Evolutionary conservation across 1,139 yeast species (phyloP).

Genomic region (Geotrichum bryndzae): DNA sequence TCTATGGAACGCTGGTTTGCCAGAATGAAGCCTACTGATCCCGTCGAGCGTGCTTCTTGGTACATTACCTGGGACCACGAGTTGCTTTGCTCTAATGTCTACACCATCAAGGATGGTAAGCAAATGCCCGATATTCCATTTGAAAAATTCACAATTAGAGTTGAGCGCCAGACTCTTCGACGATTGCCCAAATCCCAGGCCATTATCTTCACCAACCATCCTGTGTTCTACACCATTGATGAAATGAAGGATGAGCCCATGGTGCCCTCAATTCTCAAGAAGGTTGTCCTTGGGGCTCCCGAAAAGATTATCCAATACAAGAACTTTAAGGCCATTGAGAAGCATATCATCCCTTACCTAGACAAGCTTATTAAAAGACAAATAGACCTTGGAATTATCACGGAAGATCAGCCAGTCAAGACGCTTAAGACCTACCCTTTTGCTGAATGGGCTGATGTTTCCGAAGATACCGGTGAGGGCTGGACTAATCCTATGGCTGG

Average conservation of each 20-base stretch:
- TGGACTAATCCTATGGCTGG: constrained; percentile 26
- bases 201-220: constrained; percentile 59
- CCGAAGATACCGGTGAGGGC: constrained; percentile 22
- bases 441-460: constrained; percentile 37
- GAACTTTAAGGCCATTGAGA: constrained; percentile 51
- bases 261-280: constrained; percentile 59
- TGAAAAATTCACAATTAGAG: constrained; percentile 50
- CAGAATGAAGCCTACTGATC: constrained; percentile 50
- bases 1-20: constrained; percentile 75
- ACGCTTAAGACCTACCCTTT: constrained; percentile 63
- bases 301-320: constrained; percentile 59
- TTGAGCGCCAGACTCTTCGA: constrained; percentile 61
- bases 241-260: constrained; percentile 76
- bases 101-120: constrained; percentile 44
- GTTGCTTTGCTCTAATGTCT: constrained; percentile 44
- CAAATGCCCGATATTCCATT: constrained; percentile 30
- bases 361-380: constrained; percentile 54
- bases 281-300: constrained; percentile 61
- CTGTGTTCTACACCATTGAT: constrained; percentile 60
- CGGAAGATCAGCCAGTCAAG: constrained; percentile 51
- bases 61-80: constrained; percentile 68
- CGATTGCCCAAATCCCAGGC: constrained; percentile 59
- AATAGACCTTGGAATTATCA: constrained; percentile 49
- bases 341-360: constrained; percentile 53
- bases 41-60: constrained; percentile 75